Conservation (phyloP, 2,329 filamentous ascomycete genomes). For the Penicillium concentricum region DNA sequence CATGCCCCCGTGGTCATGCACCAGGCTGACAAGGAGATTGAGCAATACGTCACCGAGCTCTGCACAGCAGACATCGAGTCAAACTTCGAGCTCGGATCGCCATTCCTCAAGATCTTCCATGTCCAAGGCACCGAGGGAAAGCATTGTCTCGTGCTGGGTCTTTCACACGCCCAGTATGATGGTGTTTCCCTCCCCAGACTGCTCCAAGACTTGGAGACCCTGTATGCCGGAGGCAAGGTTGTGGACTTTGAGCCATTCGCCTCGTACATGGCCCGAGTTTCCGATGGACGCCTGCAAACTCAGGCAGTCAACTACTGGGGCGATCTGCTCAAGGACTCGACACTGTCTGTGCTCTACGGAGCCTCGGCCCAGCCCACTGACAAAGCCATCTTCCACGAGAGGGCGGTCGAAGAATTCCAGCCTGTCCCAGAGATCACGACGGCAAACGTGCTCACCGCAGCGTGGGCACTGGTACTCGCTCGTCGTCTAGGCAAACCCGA, state of each 20-base stretch:
- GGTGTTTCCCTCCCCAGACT: slow-evolving; percentile 62
- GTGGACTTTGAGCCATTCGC: slow-evolving; percentile 40
- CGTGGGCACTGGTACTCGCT: slow-evolving; percentile 62
- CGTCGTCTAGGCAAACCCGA: slow-evolving; percentile 51
- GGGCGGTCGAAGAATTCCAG: slow-evolving; percentile 38
- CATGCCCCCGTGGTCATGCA: slow-evolving; percentile 48
- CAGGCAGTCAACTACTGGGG: slow-evolving; percentile 53
- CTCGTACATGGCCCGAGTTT: slow-evolving; percentile 38
- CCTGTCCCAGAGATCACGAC: slow-evolving; percentile 56
- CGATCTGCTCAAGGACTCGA: slow-evolving; percentile 54
- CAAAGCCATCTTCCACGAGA: slow-evolving; percentile 26
- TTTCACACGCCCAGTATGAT: slow-evolving; percentile 67
- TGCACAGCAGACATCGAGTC: slow-evolving; percentile 54
- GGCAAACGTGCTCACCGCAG: slow-evolving; percentile 61
- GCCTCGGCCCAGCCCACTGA: slow-evolving; percentile 18
- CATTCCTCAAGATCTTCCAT: slow-evolving; percentile 58
- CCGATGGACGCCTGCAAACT: slow-evolving; percentile 33
- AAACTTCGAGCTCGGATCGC: slow-evolving; percentile 55
- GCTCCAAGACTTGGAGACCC: slow-evolving; percentile 56
- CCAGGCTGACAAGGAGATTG: slow-evolving; percentile 48
- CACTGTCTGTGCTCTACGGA: slow-evolving; percentile 39
- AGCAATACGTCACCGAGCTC: slow-evolving; percentile 49
- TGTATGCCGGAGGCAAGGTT: slow-evolving; percentile 44
- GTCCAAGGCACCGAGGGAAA: slow-evolving; percentile 37
- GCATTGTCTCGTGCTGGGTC: slow-evolving; percentile 51